Evolutionary conservation across 2,329 filamentous ascomycete species (phyloP).

Genomic region (Epichloe glyceriae): DNA sequence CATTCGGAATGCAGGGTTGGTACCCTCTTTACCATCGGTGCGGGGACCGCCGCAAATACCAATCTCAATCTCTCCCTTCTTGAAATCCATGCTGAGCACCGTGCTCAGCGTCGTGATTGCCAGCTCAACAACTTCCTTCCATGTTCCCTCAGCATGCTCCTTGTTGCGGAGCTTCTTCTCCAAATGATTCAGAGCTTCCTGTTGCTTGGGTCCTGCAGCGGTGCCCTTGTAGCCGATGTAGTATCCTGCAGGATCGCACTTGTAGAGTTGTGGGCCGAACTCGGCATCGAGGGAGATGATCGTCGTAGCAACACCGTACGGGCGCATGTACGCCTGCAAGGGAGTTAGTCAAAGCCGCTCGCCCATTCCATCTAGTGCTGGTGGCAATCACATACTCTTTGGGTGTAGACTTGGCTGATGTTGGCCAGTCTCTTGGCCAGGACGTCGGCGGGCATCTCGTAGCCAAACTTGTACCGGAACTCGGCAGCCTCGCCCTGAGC

Average conservation of each 20-base stretch:
- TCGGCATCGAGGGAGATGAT: constrained; percentile 90
- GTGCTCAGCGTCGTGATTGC: constrained; percentile 92
- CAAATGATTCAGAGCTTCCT: constrained; percentile 94
- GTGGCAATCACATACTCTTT: constrained; percentile 50
- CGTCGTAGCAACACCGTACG: constrained; percentile 88
- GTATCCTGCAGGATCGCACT: constrained; percentile 96
- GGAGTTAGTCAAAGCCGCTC: not conserved
- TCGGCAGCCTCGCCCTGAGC: constrained; percentile 93
- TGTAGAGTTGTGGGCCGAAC: constrained; percentile 88
- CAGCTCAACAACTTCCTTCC: constrained; percentile 96
- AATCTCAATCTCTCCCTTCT: constrained; percentile 97
- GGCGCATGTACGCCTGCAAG: constrained; percentile 79
- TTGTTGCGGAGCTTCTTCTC: constrained; percentile 99
- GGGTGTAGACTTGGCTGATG: constrained; percentile 98
- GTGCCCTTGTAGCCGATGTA: constrained; percentile 98
- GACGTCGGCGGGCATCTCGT: constrained; percentile 98
- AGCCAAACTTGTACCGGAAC: constrained; percentile 96
- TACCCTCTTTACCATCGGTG: constrained; percentile 70
- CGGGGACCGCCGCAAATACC: constrained; percentile 87
- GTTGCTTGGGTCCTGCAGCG: constrained; percentile 92
- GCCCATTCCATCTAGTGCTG: not conserved
- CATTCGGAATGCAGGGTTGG: constrained; percentile 66
- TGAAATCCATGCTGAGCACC: constrained; percentile 97
- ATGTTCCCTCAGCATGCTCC: constrained; percentile 79
- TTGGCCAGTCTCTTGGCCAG: constrained; percentile 94